Evolutionary conservation across 2,329 filamentous ascomycete species (phyloP).

Genomic region (Albifimbria verrucaria): DNA sequence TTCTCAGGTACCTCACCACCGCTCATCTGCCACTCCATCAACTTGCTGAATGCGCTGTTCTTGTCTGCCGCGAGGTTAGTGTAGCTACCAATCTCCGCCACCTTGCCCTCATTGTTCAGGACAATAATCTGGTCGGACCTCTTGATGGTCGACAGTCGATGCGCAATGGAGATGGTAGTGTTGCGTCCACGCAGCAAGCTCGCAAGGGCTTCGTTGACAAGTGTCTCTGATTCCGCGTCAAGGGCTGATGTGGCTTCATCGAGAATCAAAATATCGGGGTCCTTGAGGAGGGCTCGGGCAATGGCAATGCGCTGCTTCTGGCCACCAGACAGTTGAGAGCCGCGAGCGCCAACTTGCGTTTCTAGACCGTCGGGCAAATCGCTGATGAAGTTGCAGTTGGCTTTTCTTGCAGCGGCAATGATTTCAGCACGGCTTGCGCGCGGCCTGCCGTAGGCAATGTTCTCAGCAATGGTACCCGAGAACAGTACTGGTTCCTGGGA

Average conservation of each 20-base stretch:
- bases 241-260: constrained; percentile 95
- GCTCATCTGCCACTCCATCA: constrained; percentile 99
- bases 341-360: constrained; percentile 86
- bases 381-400: constrained; percentile 94
- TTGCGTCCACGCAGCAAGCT: constrained; percentile 80
- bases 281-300: constrained; percentile 87
- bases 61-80: constrained; percentile 67
- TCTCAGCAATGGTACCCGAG: constrained; percentile 79
- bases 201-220: constrained; percentile 87
- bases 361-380: constrained; percentile 96
- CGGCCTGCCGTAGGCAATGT: constrained; percentile 88
- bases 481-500: constrained; percentile 94
- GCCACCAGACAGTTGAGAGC: constrained; percentile 89
- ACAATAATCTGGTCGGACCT: constrained; percentile 93
- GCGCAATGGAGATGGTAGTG: constrained; percentile 96
- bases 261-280: constrained; percentile 93
- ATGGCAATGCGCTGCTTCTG: constrained; percentile 99
- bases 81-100: constrained; percentile 89
- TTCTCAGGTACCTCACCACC: constrained; percentile 64
- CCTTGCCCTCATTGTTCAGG: constrained; percentile 77
- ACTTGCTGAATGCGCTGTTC: constrained; percentile 82
- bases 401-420: constrained; percentile 79
- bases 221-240: constrained; percentile 93
- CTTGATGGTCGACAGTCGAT: constrained; percentile 94
- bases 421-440: constrained; percentile 76